Conservation (phyloP, 2,329 filamentous ascomycete genomes). For the Cercospora citrullina region DNA sequence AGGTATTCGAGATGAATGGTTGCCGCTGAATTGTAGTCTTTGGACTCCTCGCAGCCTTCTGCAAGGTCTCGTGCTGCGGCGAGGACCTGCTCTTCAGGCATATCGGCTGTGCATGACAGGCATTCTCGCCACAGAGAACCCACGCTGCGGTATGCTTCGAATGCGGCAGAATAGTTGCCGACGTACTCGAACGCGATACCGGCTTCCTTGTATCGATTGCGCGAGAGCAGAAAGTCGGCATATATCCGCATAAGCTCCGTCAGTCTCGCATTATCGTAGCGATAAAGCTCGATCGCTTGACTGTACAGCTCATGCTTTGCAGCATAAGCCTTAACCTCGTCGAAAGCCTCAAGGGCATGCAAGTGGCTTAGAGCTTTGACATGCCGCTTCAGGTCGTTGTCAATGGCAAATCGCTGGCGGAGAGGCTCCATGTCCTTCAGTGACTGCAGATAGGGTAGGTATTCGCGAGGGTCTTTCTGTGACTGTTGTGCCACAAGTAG, state of each 20-base stretch:
- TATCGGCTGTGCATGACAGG: constrained; percentile 71
- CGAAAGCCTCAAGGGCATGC: constrained; percentile 69
- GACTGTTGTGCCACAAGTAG: constrained; percentile 92
- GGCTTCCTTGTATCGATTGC: constrained; percentile 79
- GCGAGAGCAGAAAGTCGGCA: constrained; percentile 71
- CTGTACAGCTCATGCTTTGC: constrained; percentile 78
- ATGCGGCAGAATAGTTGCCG: constrained; percentile 69
- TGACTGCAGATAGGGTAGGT: constrained; percentile 88
- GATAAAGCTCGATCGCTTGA: constrained; percentile 75
- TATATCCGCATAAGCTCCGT: constrained; percentile 73
- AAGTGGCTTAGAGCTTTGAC: constrained; percentile 77
- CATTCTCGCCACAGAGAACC: constrained; percentile 91
- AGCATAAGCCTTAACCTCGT: constrained; percentile 75
- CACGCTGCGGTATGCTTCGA: constrained; percentile 72
- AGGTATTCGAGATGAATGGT: constrained; percentile 82
- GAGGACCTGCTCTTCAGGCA: constrained; percentile 60
- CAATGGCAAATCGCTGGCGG: constrained; percentile 78
- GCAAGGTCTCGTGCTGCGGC: constrained; percentile 73
- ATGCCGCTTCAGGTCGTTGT: constrained; percentile 78
- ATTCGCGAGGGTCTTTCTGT: constrained; percentile 92
- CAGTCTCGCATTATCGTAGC: constrained; percentile 71
- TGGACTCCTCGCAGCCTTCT: constrained; percentile 76
- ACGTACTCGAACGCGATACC: constrained; percentile 88
- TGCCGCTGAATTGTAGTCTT: constrained; percentile 79
- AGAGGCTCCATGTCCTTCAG: constrained; percentile 72